Percentiles rank a stretch among this genome's conserved stretches.
These are phyloP conservation scores for Fusarium torulosum DNA, from an alignment of 2,329 filamentous ascomycete genomes.

Conservation along the genomic window DNA sequence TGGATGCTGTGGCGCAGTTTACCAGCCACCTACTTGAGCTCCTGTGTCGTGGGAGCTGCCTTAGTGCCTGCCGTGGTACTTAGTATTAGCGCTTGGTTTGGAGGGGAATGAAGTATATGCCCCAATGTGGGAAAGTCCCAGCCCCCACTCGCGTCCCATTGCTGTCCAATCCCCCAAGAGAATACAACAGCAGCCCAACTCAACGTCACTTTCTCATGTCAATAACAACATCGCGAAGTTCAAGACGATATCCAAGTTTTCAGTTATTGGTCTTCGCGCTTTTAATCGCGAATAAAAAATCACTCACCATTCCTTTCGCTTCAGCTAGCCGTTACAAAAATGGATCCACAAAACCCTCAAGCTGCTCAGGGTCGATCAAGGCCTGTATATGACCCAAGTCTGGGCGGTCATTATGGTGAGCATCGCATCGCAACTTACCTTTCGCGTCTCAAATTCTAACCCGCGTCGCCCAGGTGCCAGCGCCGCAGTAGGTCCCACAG, in stretches of 20 bases:
- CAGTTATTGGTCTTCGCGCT: not conserved
- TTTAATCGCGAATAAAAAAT: not conserved
- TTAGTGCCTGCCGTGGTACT: not conserved
- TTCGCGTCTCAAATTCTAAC: constrained; percentile 7
- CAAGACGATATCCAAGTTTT: not conserved
- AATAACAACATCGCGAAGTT: not conserved
- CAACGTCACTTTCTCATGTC: not conserved
- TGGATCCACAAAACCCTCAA: constrained; percentile 61
- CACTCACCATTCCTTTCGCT: not conserved
- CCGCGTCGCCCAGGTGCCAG: constrained; percentile 58
- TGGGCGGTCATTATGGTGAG: constrained; percentile 84
- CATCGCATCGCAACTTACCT: constrained; percentile 16
- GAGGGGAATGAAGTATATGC: not conserved
- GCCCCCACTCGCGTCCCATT: not conserved
- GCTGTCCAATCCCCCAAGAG: not conserved
- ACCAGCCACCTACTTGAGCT: not conserved
- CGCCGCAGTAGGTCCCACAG: constrained; percentile 55
- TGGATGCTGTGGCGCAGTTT: not conserved
- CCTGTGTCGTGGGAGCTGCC: too few relatives aligned
- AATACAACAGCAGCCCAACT: not conserved
- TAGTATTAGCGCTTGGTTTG: not conserved
- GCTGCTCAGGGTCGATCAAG: constrained; percentile 67
- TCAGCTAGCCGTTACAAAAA: constrained; percentile 37
- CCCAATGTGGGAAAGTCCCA: not conserved
- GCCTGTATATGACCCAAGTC: constrained; percentile 78